phyloP scores from a whole-genome alignment of 768 basidiomycete genomes.

The Gymnopilus junonius region DNA sequence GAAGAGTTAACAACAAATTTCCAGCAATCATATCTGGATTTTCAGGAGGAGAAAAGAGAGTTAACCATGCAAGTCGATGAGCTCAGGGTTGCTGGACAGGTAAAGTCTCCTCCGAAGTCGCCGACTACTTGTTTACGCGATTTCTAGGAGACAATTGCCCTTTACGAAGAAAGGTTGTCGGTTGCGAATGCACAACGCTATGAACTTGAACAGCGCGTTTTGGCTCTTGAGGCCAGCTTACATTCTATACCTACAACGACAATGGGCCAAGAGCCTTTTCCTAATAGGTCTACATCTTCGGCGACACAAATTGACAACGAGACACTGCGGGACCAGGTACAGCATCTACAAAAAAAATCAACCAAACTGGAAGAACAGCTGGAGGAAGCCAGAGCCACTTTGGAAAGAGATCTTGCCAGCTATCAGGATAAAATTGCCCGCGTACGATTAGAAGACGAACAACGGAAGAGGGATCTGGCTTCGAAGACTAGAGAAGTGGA shows the following conservation, averaged over 20 bases:
- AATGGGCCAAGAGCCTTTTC: conserved; percentile 28
- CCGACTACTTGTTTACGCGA: not conserved
- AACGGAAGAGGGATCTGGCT: conserved; percentile 69
- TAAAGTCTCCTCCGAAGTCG: conserved; percentile 32
- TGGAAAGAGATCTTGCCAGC: conserved; percentile 75
- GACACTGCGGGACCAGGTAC: conserved; percentile 86
- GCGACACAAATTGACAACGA: conserved; percentile 96
- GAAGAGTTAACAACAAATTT: conserved; percentile 48
- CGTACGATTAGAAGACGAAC: conserved; percentile 75
- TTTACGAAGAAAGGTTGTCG: conserved; percentile 90
- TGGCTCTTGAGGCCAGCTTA: conserved; percentile 54
- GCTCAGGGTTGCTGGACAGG: conserved; percentile 87
- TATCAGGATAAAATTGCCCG: conserved; percentile 67
- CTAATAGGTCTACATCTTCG: conserved; percentile 46
- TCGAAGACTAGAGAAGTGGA: conserved; percentile 71
- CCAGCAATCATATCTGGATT: conserved; percentile 30
- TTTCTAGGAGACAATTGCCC: conserved; percentile 85
- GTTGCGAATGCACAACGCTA: conserved; percentile 72
- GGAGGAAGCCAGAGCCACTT: conserved; percentile 70
- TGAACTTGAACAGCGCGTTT: conserved; percentile 73
- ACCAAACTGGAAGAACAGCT: conserved; percentile 80
- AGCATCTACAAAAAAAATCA: conserved; percentile 82
- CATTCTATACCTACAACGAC: conserved; percentile 31
- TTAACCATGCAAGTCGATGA: conserved; percentile 79
- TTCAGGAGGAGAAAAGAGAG: conserved; percentile 65